phyloP scores from a whole-genome alignment of 1,139 yeast species.

The Nakaseomyces nivariensis region DNA sequence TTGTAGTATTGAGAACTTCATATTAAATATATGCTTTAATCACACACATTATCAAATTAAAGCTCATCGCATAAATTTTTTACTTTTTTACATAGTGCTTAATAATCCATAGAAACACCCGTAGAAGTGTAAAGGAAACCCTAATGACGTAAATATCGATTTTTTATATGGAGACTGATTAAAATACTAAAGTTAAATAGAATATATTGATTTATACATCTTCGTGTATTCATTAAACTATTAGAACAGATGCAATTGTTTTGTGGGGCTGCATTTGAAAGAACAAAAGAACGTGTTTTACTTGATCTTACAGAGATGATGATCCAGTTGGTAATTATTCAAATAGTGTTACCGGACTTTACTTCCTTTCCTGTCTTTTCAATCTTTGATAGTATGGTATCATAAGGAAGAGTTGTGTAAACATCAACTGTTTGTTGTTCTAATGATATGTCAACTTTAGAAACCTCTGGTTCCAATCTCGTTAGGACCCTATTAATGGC shows the following conservation, averaged over 20 bases:
- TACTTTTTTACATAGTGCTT: neutral
- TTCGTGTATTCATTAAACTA: no score
- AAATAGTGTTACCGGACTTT: constrained; percentile 46
- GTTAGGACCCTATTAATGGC: constrained; percentile 76
- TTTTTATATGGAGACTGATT: no score
- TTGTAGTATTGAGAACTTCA: no score
- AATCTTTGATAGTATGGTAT: constrained; percentile 67
- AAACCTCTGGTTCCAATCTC: constrained; percentile 61
- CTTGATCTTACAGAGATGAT: no score
- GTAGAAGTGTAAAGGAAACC: neutral
- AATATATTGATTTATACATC: no score
- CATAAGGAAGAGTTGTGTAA: constrained; percentile 54
- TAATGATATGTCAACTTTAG: constrained; percentile 59
- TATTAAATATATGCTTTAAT: no score
- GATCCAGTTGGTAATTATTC: neutral
- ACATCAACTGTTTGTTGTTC: constrained; percentile 81
- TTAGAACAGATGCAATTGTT: neutral
- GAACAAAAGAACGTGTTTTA: no score
- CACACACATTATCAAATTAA: neutral
- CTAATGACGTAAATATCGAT: no score
- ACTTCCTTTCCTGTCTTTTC: constrained; percentile 88
- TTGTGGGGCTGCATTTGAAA: neutral
- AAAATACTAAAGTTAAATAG: no score
- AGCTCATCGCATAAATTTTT: neutral
- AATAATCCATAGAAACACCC: neutral